phyloP scores from a whole-genome alignment of 2,329 filamentous ascomycete species.

The Trichoderma sp. region DNA sequence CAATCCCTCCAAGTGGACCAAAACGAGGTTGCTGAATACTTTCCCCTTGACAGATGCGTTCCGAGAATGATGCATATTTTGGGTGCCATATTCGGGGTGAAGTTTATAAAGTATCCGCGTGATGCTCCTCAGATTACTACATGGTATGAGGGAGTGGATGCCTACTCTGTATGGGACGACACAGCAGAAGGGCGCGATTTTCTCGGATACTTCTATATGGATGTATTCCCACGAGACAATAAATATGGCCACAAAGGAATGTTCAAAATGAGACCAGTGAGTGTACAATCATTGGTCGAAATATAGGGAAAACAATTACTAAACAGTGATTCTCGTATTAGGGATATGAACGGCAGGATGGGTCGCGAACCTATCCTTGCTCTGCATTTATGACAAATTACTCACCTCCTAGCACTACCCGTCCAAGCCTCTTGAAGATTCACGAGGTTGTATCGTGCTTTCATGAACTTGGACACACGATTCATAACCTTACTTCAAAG shows the following conservation, averaged over 20 bases:
- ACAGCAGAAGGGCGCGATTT: conserved; percentile 63
- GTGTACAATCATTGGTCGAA: neutral
- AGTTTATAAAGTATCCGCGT: conserved; percentile 44
- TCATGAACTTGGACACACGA: conserved; percentile 64
- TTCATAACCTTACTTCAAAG: conserved; percentile 58
- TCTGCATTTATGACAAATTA: conserved; percentile 77
- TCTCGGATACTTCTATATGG: conserved; percentile 73
- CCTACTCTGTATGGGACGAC: conserved; percentile 75
- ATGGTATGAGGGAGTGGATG: conserved; percentile 72
- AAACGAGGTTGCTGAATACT: conserved; percentile 72
- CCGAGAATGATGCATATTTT: conserved; percentile 72
- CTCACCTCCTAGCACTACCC: conserved; percentile 67
- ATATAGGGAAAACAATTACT: neutral
- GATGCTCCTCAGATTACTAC: conserved; percentile 61
- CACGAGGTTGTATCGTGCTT: conserved; percentile 74
- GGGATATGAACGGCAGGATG: conserved; percentile 60
- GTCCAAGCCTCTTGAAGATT: conserved; percentile 71
- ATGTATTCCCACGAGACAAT: conserved; percentile 68
- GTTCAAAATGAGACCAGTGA: conserved; percentile 61
- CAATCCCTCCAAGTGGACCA: conserved; percentile 71
- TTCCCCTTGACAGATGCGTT: conserved; percentile 66
- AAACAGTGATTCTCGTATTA: conserved; percentile 28
- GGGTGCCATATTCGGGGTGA: conserved; percentile 69
- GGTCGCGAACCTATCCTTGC: conserved; percentile 67
- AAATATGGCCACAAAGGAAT: conserved; percentile 81